Evolutionary conservation across 2,329 filamentous ascomycete genomes (phyloP), one percentile per base, ranked within the genome.

Genomic region (Westerdykella ornata): DNA sequence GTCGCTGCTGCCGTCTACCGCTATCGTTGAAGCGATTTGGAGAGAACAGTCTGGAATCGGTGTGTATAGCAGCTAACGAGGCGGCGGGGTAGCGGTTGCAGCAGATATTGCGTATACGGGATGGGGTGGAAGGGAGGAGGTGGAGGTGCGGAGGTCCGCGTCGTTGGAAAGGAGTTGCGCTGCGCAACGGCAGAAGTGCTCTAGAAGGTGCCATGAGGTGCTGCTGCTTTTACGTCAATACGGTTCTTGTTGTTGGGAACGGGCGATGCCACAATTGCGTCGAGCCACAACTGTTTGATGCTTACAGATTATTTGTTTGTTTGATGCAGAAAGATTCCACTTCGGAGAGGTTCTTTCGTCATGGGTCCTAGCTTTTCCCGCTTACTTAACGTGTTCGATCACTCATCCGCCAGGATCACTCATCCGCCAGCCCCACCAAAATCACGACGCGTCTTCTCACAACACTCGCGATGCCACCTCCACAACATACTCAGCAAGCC

Each of bases 201-300:
- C 61, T 53, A 13, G 60, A 65, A 17, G 61, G 61, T 44, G 61
- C 60, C 62, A 65, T 65, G 44, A 37, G 53, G 32, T 32, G 36
- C 4, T 4, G 22, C 22, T 4, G 12, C n/a, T 26, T 26, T 9
- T 26, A 11, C 22, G 22, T 26, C 22, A 26, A 11, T 26, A 26
- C 8, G 12, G 22, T 26, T 11, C 22, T 26, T 26, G 8, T 11
- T 3, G 22, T 11, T 26, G 22, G 22, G 7, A 8, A 9, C 12
- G n/a, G n/a, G 8, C 7, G 8, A 26, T 9, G 8, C 22, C 22
- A 26, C 22, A 26, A 26, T 26, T 26, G 22, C 22, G 7, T 26
- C 3, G 22, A 26, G 22, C 12, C 22, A 26, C 22, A 26, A 26
- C 7, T 8, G 22, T 11, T 26, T 26, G 22, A 7, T 26, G 8